A percentile compares a stretch with the other conserved stretches of the same genome.
These are phyloP conservation scores for Pleomassaria siparia DNA, from an alignment of 2,329 filamentous ascomycete genomes.

Conservation along the genomic window DNA sequence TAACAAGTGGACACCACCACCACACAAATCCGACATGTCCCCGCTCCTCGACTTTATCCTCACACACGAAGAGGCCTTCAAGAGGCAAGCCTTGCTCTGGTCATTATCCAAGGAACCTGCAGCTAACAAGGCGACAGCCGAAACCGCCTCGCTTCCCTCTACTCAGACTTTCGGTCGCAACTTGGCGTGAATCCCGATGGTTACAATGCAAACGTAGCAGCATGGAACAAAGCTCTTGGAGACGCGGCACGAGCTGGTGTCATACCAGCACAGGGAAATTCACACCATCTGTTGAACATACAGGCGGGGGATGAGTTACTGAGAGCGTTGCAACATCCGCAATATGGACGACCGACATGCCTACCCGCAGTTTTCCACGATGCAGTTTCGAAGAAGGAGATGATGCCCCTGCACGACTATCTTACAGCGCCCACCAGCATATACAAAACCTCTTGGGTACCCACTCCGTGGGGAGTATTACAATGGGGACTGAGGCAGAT, in stretches of 20 bases:
- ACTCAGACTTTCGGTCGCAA: constrained; percentile 81
- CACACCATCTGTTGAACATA: constrained; percentile 54
- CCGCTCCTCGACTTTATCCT: constrained; percentile 66
- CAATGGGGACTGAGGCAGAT: constrained; percentile 74
- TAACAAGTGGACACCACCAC: constrained; percentile 18
- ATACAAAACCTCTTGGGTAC: constrained; percentile 69
- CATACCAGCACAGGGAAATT: constrained; percentile 46
- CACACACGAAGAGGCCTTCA: constrained; percentile 52
- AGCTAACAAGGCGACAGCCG: constrained; percentile 47
- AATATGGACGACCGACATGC: constrained; percentile 79
- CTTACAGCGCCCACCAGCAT: constrained; percentile 66
- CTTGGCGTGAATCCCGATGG: constrained; percentile 79
- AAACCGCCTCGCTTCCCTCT: constrained; percentile 79
- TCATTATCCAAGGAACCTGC: neutral
- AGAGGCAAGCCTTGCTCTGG: constrained; percentile 39
- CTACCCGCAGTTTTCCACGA: constrained; percentile 79
- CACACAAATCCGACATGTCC: constrained; percentile 52
- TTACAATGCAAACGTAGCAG: constrained; percentile 75
- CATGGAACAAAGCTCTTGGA: constrained; percentile 77
- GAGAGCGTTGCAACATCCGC: constrained; percentile 70
- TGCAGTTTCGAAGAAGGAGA: constrained; percentile 66
- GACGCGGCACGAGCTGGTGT: constrained; percentile 67
- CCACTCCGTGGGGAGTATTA: constrained; percentile 69
- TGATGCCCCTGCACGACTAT: constrained; percentile 73
- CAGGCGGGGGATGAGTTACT: constrained; percentile 64